phyloP scores from a whole-genome alignment of 1,284 basidiomycete species.

The Tylopilus sp. region DNA sequence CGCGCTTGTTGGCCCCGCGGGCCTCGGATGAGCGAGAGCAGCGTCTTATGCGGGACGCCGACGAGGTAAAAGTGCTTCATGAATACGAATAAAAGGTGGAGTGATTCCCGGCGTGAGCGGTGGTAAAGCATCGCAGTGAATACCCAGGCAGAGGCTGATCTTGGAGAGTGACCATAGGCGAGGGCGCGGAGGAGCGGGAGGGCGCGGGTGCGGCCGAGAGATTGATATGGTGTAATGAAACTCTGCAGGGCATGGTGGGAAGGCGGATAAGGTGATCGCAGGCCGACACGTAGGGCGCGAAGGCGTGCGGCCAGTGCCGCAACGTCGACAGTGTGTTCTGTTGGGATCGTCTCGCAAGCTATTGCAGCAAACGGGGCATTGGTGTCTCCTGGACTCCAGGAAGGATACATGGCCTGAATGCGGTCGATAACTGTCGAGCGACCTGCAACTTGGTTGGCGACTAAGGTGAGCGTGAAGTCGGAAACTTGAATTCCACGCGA shows the following conservation, averaged over 20 bases:
- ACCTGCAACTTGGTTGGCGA: constrained; percentile 17
- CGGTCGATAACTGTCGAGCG: constrained; percentile 6
- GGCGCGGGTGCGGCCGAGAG: constrained; percentile 24
- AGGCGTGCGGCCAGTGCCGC: constrained; percentile 17
- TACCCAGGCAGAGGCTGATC: constrained; percentile 32
- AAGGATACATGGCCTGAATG: constrained; percentile 18
- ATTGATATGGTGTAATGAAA: constrained; percentile 26
- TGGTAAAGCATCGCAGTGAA: constrained; percentile 39
- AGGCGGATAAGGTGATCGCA: constrained; percentile 24
- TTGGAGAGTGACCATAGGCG: constrained; percentile 25
- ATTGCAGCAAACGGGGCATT: neutral
- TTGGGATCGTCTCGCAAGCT: neutral
- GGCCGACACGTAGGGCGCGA: constrained; percentile 24
- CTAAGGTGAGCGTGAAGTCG: constrained; percentile 28
- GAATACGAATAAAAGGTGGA: constrained; percentile 28
- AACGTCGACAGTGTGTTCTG: constrained; percentile 6
- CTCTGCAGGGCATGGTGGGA: constrained; percentile 16
- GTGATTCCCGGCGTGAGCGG: constrained; percentile 19
- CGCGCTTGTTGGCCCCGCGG: constrained; percentile 7
- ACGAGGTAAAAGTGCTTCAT: constrained; percentile 34
- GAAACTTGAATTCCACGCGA: constrained; percentile 16
- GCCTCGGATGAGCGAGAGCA: constrained; percentile 20
- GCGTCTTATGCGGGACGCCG: constrained; percentile 33
- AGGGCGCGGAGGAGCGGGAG: constrained; percentile 22
- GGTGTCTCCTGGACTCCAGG: constrained; percentile 5